A percentile compares a stretch with the other conserved stretches of the same genome.
These are phyloP conservation scores for Pittosporum tobira DNA, from an alignment of 129 eudicot genomes.

Conservation along the genomic window DNA sequence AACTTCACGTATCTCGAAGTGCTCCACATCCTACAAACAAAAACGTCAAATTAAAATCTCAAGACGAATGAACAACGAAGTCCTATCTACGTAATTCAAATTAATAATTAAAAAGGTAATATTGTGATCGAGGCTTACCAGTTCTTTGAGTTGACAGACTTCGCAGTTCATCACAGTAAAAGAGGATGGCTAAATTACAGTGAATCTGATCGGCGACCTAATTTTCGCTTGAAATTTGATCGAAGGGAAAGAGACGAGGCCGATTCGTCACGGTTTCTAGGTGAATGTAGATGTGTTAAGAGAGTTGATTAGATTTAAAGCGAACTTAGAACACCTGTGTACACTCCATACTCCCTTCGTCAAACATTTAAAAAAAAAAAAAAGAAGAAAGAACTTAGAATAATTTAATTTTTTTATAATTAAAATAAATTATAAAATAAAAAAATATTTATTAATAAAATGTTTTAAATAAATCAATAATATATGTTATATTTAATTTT, in stretches of 20 bases:
- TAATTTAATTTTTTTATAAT: too few species aligned
- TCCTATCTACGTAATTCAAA: background rate
- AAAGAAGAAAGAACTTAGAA: too few species aligned
- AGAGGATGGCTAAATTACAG: background rate
- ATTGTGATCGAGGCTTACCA: conserved; percentile 30
- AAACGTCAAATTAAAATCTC: background rate
- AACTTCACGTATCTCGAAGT: conserved; percentile 90
- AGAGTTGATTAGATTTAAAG: too few species aligned
- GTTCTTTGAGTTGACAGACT: conserved; percentile 96
- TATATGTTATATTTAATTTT: too few species aligned
- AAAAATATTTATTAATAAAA: too few species aligned
- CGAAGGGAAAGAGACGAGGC: conserved; percentile 1
- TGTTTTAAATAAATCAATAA: too few species aligned
- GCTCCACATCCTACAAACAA: conserved; percentile 73
- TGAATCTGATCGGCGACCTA: background rate
- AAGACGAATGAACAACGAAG: background rate
- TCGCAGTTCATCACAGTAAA: conserved; percentile 68
- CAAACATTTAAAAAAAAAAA: too few species aligned
- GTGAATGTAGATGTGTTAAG: background rate
- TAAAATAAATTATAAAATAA: too few species aligned
- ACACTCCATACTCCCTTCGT: too few species aligned
- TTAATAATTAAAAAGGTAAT: background rate
- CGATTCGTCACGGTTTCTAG: background rate
- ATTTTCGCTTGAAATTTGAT: background rate
- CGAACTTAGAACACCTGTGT: too few species aligned